A percentile compares a stretch with the other conserved stretches of the same genome.
These are phyloP conservation scores for Fusarium sp. DNA, from an alignment of 2,329 filamentous ascomycete species.

Conservation along the genomic window DNA sequence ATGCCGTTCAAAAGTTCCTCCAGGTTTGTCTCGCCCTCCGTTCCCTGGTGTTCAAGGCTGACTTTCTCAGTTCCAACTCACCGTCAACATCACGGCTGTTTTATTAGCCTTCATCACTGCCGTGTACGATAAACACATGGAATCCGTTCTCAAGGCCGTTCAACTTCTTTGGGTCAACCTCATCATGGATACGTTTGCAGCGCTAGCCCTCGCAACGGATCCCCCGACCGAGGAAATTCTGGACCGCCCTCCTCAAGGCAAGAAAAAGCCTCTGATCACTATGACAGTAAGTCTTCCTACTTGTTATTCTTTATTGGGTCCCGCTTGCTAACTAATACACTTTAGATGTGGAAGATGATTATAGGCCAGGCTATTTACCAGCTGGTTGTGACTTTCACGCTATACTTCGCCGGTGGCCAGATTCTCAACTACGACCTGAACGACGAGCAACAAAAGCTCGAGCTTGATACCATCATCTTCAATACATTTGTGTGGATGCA, in stretches of 20 bases:
- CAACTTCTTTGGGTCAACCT: constrained; percentile 80
- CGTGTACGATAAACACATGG: constrained; percentile 58
- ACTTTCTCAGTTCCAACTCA: neutral
- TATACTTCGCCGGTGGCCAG: constrained; percentile 71
- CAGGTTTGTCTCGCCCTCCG: neutral
- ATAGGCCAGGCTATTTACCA: constrained; percentile 74
- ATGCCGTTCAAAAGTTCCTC: neutral
- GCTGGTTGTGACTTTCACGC: constrained; percentile 68
- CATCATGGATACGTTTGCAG: constrained; percentile 79
- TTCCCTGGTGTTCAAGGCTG: neutral
- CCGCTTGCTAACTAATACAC: constrained; percentile 74
- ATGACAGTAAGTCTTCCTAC: neutral
- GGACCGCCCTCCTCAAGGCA: constrained; percentile 72
- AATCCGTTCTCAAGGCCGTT: constrained; percentile 75
- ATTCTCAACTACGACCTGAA: constrained; percentile 64
- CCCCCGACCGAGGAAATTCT: constrained; percentile 71
- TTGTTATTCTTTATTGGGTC: neutral
- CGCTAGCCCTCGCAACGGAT: constrained; percentile 75
- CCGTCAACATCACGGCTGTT: constrained; percentile 5
- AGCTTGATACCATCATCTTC: constrained; percentile 73
- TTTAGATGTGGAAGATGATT: constrained; percentile 79
- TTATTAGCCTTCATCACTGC: neutral
- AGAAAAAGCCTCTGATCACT: constrained; percentile 60
- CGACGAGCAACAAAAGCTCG: constrained; percentile 53
- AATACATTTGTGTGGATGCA: constrained; percentile 82